A percentile compares a stretch with the other conserved stretches of the same genome.
These are phyloP conservation scores for Ordospora pajunii DNA, from an alignment of 371 early-diverging fungal species.

Conservation along the genomic window DNA sequence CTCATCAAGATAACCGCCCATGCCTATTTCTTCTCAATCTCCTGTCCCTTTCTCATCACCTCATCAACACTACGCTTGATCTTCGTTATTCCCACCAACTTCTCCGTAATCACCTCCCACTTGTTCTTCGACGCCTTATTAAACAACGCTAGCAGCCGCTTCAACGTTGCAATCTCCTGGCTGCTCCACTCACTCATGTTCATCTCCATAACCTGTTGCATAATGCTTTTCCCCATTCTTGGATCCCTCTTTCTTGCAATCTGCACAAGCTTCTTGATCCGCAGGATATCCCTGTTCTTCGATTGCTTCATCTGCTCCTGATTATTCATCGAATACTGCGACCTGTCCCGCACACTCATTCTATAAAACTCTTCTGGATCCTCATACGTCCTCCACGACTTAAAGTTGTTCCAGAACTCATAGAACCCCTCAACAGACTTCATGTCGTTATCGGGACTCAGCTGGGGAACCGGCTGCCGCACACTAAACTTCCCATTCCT, in stretches of 20 bases:
- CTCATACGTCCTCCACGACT: conserved; percentile 92
- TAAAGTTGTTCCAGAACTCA: conserved; percentile 82
- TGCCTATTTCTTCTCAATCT: neutral
- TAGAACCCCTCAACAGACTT: conserved; percentile 66
- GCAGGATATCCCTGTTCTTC: conserved; percentile 44
- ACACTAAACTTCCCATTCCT: conserved; percentile 74
- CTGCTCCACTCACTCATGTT: conserved; percentile 45
- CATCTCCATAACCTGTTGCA: conserved; percentile 27
- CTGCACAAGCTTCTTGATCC: conserved; percentile 53
- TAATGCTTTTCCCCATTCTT: conserved; percentile 41
- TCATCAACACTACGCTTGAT: conserved; percentile 22
- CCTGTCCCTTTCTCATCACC: conserved; percentile 20
- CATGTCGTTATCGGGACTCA: conserved; percentile 66
- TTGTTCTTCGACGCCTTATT: conserved; percentile 38
- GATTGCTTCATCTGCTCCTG: conserved; percentile 39
- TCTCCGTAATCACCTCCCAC: conserved; percentile 43
- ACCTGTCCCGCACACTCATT: conserved; percentile 36
- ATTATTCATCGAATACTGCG: conserved; percentile 42
- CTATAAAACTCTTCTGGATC: conserved; percentile 74
- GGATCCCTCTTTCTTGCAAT: conserved; percentile 58
- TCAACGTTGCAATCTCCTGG: conserved; percentile 34
- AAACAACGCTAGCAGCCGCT: conserved; percentile 21
- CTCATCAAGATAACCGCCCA: neutral
- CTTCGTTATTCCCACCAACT: neutral
- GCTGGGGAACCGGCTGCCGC: conserved; percentile 68